These are phyloP conservation scores for Ophiostoma fasciatum DNA, from an alignment of 2,329 filamentous ascomycete genomes.

Conservation along the genomic window DNA sequence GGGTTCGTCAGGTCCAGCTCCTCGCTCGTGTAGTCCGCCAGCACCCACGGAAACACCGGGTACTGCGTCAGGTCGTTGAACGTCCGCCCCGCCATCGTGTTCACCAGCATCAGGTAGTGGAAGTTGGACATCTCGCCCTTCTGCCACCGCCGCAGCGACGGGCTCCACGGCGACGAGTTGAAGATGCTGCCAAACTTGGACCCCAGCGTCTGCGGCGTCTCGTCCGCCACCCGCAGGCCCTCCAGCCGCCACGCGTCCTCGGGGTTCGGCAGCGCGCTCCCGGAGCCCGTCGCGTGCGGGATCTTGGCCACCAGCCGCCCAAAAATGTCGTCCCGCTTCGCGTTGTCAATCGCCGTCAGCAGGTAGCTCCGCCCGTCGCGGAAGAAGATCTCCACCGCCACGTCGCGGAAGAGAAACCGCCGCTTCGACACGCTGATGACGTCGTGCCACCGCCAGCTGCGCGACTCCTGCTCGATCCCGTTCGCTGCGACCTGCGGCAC, in stretches of 20 bases:
- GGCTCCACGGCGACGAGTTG: conserved; percentile 65
- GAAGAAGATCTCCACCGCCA: conserved; percentile 95
- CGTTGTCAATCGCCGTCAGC: conserved; percentile 64
- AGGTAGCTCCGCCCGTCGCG: conserved; percentile 92
- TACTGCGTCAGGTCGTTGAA: conserved; percentile 99
- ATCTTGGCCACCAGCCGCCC: conserved; percentile 62
- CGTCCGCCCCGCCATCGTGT: conserved; percentile 89
- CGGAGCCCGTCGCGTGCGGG: conserved; percentile 59
- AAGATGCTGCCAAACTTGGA: conserved; percentile 90
- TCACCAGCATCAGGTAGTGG: conserved; percentile 96
- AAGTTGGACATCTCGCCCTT: conserved; percentile 96
- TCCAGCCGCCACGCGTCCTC: conserved; percentile 91
- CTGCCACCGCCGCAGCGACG: conserved; percentile 79
- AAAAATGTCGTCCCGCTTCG: conserved; percentile 66
- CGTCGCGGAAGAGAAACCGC: conserved; percentile 86
- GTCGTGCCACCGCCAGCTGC: conserved; percentile 88
- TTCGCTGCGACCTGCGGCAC: conserved; percentile 9
- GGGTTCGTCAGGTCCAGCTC: conserved; percentile 79
- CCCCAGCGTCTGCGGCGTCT: conserved; percentile 50
- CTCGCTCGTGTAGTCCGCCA: conserved; percentile 90
- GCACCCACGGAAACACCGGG: conserved; percentile 92
- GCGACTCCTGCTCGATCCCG: conserved; percentile 60
- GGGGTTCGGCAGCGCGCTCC: conserved; percentile 53
- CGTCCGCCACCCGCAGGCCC: conserved; percentile 54
- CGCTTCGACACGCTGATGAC: conserved; percentile 93